Evolutionary conservation across 2,329 filamentous ascomycete species (phyloP).

Genomic region (Aureobasidium sp.): DNA sequence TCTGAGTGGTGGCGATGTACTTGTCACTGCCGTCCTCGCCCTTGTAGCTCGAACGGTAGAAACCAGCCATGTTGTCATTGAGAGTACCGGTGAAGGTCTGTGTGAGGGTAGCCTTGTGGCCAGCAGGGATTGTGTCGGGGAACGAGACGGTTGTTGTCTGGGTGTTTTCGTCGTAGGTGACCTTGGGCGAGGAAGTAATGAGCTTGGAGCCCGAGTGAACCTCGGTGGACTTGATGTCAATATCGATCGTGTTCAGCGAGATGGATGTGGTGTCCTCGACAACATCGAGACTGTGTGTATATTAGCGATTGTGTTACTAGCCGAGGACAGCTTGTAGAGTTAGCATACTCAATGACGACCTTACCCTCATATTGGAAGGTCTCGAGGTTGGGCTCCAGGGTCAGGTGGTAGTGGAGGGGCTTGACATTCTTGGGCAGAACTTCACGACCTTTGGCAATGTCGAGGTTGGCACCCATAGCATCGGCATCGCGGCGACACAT

Average conservation of each 20-base stretch:
- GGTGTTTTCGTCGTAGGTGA: constrained; percentile 69
- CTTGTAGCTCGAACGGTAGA: constrained; percentile 94
- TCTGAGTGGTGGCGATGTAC: constrained; percentile 85
- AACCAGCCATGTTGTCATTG: constrained; percentile 95
- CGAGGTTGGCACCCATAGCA: constrained; percentile 44
- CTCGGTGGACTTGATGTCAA: constrained; percentile 71
- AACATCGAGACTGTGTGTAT: constrained; percentile 59
- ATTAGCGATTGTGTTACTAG: constrained; percentile 7
- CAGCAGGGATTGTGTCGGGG: constrained; percentile 62
- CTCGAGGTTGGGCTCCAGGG: constrained; percentile 82
- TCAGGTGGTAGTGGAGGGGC: constrained; percentile 85
- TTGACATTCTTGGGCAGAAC: constrained; percentile 88
- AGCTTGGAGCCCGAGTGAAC: constrained; percentile 55
- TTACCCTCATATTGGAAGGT: constrained; percentile 81
- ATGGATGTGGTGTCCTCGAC: constrained; percentile 77
- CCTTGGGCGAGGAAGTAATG: constrained; percentile 55
- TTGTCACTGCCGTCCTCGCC: constrained; percentile 68
- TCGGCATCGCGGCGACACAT: constrained; percentile 63
- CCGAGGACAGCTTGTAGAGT: too few species aligned
- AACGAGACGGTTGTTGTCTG: constrained; percentile 81
- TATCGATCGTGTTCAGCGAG: constrained; percentile 78
- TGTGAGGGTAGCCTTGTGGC: constrained; percentile 68
- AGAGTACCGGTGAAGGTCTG: constrained; percentile 72
- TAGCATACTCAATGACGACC: constrained; percentile 67
- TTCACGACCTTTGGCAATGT: constrained; percentile 63